Percentiles rank a stretch among this genome's conserved stretches.
Evolutionary conservation across 768 basidiomycete species (phyloP).

Genomic region (Collybia sordida): DNA sequence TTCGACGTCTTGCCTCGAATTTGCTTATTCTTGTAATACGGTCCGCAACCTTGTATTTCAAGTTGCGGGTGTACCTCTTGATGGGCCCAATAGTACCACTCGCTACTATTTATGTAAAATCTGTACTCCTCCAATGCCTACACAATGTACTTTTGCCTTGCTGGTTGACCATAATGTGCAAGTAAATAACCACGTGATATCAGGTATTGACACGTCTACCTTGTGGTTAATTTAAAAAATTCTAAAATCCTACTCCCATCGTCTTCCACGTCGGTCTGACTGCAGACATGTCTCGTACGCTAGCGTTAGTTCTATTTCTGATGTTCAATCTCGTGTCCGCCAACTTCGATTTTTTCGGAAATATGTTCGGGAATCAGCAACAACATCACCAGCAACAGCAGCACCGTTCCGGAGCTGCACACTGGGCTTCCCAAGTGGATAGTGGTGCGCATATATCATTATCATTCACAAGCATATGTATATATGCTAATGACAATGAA

Average conservation of each 20-base stretch:
- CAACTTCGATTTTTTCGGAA: constrained; percentile 81
- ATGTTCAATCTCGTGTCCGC: constrained; percentile 43
- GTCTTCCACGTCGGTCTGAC: background rate
- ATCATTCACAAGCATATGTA: background rate
- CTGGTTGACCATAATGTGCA: no score
- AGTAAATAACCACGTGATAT: background rate
- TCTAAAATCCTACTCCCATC: background rate
- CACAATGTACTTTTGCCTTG: no score
- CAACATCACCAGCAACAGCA: constrained; percentile 62
- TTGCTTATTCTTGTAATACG: background rate
- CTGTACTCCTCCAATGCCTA: background rate
- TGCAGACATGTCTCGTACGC: constrained; percentile 12
- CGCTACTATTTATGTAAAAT: constrained; percentile 3
- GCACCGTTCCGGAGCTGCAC: constrained; percentile 50
- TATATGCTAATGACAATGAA: no score
- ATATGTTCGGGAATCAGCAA: constrained; percentile 68
- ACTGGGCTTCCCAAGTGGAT: constrained; percentile 68
- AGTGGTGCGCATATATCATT: constrained; percentile 42
- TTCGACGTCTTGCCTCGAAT: background rate
- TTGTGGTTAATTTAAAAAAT: background rate
- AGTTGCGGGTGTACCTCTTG: constrained; percentile 1
- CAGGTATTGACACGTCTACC: constrained; percentile 15
- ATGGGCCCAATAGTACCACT: constrained; percentile 4
- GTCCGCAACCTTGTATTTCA: background rate
- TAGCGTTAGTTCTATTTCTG: constrained; percentile 28